These are phyloP conservation scores for Sclerotinia borealis DNA, from an alignment of 2,329 filamentous ascomycete species.

Conservation along the genomic window DNA sequence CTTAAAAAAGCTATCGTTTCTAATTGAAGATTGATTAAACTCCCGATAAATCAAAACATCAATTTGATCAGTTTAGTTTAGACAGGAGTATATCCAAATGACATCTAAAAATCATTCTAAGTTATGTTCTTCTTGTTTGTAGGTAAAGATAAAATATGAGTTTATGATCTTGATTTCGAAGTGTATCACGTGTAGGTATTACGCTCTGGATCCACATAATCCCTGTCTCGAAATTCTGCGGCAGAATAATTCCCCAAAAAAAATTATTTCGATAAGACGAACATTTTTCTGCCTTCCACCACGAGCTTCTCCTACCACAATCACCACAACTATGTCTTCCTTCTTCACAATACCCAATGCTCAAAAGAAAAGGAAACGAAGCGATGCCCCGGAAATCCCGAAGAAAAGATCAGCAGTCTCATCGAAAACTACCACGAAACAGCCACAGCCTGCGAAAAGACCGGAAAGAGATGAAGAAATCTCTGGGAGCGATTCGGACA, in stretches of 20 bases:
- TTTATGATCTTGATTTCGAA: background rate
- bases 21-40: background rate
- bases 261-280: constrained; percentile 12
- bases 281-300: constrained; percentile 10
- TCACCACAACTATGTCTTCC: constrained; percentile 63
- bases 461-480: constrained; percentile 59
- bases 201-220: background rate
- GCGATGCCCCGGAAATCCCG: constrained; percentile 46
- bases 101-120: background rate
- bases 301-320: background rate
- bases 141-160: background rate
- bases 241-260: constrained; percentile 17
- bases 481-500: constrained; percentile 73
- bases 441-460: constrained; percentile 37
- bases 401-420: constrained; percentile 53
- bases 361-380: constrained; percentile 84
- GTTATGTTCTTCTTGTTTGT: background rate
- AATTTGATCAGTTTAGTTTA: background rate
- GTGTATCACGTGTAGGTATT: background rate
- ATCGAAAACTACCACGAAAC: constrained; percentile 20
- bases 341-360: constrained; percentile 89
- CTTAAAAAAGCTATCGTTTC: background rate
- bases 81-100: background rate
- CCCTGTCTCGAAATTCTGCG: constrained; percentile 14
- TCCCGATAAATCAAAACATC: background rate